Percentiles rank a stretch among this genome's conserved stretches.
Evolutionary conservation across 495 filamentous ascomycete genomes (phyloP).

Genomic region (Neurospora sp.): DNA sequence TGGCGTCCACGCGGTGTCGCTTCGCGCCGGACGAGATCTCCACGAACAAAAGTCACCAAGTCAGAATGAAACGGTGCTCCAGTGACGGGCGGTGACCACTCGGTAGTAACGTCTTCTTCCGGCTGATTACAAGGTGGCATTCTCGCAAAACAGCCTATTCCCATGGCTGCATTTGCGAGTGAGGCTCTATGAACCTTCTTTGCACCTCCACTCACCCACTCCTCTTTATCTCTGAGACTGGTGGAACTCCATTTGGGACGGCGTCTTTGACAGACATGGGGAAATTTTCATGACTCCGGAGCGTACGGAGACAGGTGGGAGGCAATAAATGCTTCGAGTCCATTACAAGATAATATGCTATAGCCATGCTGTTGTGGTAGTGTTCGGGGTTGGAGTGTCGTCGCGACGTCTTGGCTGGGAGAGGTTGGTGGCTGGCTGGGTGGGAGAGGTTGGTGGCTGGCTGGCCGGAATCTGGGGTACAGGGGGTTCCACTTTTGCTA

Average conservation of each 20-base stretch:
- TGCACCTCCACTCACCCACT: background rate
- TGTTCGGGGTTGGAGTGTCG: background rate
- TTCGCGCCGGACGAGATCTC: background rate
- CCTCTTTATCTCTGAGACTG: background rate
- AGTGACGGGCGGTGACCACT: background rate
- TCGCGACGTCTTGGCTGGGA: background rate
- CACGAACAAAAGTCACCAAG: background rate
- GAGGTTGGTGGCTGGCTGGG: too few species aligned
- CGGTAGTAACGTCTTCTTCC: background rate
- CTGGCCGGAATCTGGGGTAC: background rate
- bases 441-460: background rate
- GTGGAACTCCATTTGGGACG: background rate
- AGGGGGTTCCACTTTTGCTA: background rate
- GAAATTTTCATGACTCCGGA: background rate
- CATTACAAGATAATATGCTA: background rate
- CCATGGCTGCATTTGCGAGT: background rate
- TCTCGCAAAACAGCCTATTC: background rate
- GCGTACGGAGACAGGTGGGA: background rate
- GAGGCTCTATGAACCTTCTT: background rate
- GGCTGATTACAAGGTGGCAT: background rate
- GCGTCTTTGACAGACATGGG: background rate
- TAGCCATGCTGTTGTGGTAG: background rate
- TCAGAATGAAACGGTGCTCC: background rate
- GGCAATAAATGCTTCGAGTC: background rate
- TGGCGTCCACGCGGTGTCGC: background rate